Conservation (phyloP, 169 alveolate species). For the Theileria annulata region DNA sequence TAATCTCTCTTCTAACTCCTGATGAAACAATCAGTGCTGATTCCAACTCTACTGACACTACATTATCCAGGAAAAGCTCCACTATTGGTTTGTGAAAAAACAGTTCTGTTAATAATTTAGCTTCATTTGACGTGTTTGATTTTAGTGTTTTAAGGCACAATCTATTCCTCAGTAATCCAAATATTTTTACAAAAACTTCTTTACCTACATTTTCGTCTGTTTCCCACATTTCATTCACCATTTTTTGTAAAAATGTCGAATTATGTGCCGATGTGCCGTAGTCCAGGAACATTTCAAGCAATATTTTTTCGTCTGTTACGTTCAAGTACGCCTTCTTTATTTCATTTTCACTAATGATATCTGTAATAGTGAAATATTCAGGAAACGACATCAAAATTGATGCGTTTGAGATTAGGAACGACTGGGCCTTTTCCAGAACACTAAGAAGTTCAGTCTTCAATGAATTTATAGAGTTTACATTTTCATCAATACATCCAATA, state of each 20-base stretch:
- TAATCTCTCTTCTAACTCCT: conserved; percentile 44
- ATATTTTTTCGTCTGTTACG: conserved; percentile 4
- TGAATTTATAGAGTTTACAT: neutral
- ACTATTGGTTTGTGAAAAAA: conserved; percentile 4
- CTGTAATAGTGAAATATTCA: conserved; percentile 37
- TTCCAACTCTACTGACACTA: conserved; percentile 1
- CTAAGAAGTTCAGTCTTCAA: conserved; percentile 11
- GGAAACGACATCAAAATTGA: conserved; percentile 46
- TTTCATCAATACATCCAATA: neutral
- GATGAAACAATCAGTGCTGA: neutral
- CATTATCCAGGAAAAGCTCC: conserved; percentile 8
- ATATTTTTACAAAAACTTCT: conserved; percentile 1
- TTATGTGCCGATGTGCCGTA: conserved; percentile 7
- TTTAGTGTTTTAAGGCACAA: conserved; percentile 17
- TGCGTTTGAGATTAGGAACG: conserved; percentile 24
- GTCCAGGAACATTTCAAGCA: conserved; percentile 35
- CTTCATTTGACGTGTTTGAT: neutral
- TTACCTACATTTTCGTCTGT: conserved; percentile 35
- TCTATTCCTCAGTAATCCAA: conserved; percentile 9
- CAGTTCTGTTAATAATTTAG: neutral
- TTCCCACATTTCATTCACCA: conserved; percentile 32
- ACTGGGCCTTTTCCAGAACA: conserved; percentile 11
- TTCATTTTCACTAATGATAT: conserved; percentile 32
- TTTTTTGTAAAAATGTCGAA: conserved; percentile 17
- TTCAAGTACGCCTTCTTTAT: conserved; percentile 38